Percentiles rank a stretch among this genome's conserved stretches.
These are phyloP conservation scores for Ramularia collo-cygni DNA, from an alignment of 2,329 filamentous ascomycete species.

Conservation along the genomic window DNA sequence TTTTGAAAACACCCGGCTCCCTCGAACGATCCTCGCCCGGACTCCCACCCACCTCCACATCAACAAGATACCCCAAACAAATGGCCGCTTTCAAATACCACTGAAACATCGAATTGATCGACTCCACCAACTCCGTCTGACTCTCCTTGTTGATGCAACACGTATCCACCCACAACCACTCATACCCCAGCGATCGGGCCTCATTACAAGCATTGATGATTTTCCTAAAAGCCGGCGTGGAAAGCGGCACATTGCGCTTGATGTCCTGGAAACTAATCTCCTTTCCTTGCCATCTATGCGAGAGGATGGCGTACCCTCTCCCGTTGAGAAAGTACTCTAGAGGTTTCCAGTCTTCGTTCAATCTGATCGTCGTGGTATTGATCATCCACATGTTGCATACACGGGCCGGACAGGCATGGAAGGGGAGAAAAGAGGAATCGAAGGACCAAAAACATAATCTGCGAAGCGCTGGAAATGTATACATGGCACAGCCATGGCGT, in stretches of 20 bases:
- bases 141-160: constrained; percentile 20
- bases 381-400: too few species aligned
- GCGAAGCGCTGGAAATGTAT: too few species aligned
- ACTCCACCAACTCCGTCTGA: constrained; percentile 14
- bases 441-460: too few species aligned
- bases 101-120: constrained; percentile 19
- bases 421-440: too few species aligned
- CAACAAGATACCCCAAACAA: constrained; percentile 14
- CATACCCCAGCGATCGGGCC: constrained; percentile 17
- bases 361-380: too few species aligned
- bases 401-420: too few species aligned
- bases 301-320: constrained; percentile 13
- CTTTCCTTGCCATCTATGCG: constrained; percentile 13
- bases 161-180: constrained; percentile 17
- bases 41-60: not conserved
- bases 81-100: constrained; percentile 13
- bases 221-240: constrained; percentile 8
- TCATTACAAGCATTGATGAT: constrained; percentile 7
- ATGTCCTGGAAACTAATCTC: constrained; percentile 8
- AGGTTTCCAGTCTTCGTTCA: too few species aligned
- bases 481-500: too few species aligned
- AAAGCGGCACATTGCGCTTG: not conserved
- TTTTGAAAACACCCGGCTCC: constrained; percentile 38
- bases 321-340: too few species aligned
- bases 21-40: constrained; percentile 20